Conservation (phyloP, 257 asterid genomes). For the Anisodus tanguticus region DNA sequence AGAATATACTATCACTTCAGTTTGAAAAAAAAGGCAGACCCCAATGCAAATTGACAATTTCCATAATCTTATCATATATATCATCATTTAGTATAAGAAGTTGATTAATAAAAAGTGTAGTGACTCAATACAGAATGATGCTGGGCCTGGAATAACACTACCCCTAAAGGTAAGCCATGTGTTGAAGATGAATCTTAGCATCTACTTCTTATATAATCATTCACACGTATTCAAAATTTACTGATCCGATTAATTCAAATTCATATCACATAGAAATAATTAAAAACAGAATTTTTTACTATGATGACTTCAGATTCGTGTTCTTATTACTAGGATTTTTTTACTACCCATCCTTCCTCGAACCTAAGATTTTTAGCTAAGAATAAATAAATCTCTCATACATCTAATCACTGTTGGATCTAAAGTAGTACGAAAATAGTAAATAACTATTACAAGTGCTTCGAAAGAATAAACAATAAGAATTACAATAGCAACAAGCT, state of each 20-base stretch:
- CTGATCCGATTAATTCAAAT: background rate
- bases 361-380: background rate
- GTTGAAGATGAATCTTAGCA: background rate
- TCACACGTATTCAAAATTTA: too few species aligned
- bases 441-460: too few species aligned
- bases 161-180: background rate
- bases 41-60: background rate
- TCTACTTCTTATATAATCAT: background rate
- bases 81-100: slow-evolving; percentile 11
- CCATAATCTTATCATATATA: background rate
- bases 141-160: background rate
- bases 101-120: background rate
- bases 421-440: too few species aligned
- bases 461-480: too few species aligned
- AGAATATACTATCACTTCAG: slow-evolving; percentile 7
- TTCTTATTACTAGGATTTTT: background rate
- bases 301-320: too few species aligned
- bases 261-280: rapidly evolving
- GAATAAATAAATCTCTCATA: background rate
- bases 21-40: background rate
- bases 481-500: too few species aligned
- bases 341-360: rapidly evolving
- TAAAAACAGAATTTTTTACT: background rate
- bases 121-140: slow-evolving; percentile 15
- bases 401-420: too few species aligned